phyloP scores from a whole-genome alignment of 2,329 filamentous ascomycete species.

The Elsinoe fawcettii region DNA sequence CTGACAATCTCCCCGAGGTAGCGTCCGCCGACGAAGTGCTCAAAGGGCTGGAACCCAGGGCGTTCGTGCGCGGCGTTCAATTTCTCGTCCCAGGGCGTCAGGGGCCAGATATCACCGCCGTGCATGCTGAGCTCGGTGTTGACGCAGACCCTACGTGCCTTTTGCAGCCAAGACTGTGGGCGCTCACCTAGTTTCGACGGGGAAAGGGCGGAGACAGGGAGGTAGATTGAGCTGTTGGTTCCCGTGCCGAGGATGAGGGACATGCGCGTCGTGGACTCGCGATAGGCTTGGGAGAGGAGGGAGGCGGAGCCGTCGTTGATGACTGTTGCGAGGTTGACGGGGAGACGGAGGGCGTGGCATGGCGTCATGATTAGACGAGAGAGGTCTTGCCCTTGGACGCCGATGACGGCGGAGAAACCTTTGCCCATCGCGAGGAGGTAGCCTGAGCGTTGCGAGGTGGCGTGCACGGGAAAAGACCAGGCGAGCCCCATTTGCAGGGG shows the following conservation, averaged over 20 bases:
- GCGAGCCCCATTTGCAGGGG: constrained; percentile 53
- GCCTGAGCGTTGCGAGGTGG: constrained; percentile 53
- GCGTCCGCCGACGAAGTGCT: constrained; percentile 56
- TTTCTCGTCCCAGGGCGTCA: constrained; percentile 54
- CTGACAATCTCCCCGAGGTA: constrained; percentile 58
- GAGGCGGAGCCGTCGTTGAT: constrained; percentile 58
- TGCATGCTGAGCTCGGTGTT: constrained; percentile 63
- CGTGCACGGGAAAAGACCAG: constrained; percentile 60
- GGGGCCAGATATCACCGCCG: constrained; percentile 50
- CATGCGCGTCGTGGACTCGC: constrained; percentile 53
- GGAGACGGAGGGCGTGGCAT: constrained; percentile 46
- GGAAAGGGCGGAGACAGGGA: constrained; percentile 49
- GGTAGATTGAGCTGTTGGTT: constrained; percentile 56
- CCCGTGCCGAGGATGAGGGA: constrained; percentile 58
- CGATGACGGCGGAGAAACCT: constrained; percentile 54
- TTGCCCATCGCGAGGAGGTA: constrained; percentile 57
- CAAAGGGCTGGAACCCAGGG: constrained; percentile 58
- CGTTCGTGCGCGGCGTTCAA: constrained; percentile 50
- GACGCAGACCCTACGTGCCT: constrained; percentile 54
- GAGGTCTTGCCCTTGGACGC: constrained; percentile 52
- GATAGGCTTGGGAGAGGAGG: constrained; percentile 54
- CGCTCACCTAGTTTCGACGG: constrained; percentile 49
- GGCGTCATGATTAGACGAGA: constrained; percentile 52
- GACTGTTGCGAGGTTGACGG: constrained; percentile 54
- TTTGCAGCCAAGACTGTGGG: constrained; percentile 47